Evolutionary conservation across 2,329 filamentous ascomycete genomes (phyloP).

Genomic region (Pezicula rhizophila): DNA sequence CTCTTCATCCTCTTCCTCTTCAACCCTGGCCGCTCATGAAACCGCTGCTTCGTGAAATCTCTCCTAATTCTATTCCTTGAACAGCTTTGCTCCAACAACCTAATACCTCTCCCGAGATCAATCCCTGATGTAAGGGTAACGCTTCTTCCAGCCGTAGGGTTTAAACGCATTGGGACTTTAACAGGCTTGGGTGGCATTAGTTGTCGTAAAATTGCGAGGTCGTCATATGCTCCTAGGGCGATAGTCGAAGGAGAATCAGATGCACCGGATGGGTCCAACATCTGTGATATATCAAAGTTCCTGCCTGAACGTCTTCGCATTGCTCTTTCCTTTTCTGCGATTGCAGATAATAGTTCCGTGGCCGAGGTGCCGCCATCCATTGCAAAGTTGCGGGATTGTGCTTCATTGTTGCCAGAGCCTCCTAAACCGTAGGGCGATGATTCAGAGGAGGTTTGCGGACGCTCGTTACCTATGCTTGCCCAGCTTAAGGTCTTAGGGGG

Average conservation of each 20-base stretch:
- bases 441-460: too few relatives aligned
- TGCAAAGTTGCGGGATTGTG: too few relatives aligned
- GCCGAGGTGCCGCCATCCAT: constrained; percentile 9
- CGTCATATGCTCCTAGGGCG: not conserved
- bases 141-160: constrained; percentile 21
- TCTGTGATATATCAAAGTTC: constrained; percentile 1
- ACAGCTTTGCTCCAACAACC: constrained; percentile 34
- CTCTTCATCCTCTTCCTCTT: constrained; percentile 71
- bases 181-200: not conserved
- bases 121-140: constrained; percentile 13
- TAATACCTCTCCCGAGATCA: constrained; percentile 21
- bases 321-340: not conserved
- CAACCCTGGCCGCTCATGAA: constrained; percentile 69
- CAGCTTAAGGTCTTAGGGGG: not conserved
- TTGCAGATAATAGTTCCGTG: constrained; percentile 5
- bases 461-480: too few relatives aligned
- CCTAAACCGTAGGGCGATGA: too few relatives aligned
- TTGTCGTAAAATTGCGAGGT: not conserved
- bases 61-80: constrained; percentile 49
- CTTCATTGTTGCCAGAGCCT: too few relatives aligned
- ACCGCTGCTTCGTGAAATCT: constrained; percentile 55
- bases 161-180: constrained; percentile 14
- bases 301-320: not conserved
- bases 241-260: not conserved
- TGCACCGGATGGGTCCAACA: constrained; percentile 1